Evolutionary conservation across 768 basidiomycete genomes (phyloP), one percentile per base, ranked within the genome.

Genomic region (Amanita rubescens): DNA sequence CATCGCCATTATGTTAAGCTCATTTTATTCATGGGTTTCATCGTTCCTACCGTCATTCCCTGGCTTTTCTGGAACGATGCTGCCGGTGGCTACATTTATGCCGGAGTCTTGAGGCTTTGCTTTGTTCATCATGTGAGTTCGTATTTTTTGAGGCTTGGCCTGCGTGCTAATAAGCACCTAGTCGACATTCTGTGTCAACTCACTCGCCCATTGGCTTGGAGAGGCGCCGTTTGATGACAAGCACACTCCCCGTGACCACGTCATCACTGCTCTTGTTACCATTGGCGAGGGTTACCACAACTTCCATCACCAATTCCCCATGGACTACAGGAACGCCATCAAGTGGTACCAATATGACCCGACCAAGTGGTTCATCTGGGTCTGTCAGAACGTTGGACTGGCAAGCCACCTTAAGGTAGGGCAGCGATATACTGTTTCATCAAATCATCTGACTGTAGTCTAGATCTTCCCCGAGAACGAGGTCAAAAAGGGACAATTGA

Each of bases 211-310:
- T 70, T 96, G 90, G 90, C 82, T 97, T 56, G 94, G 94, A 46
- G 92, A 93, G 56, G 73, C 87, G 7, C 90, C 92, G 20, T 95
- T 93, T 63, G 93, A 95, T 69, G 90, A 94, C 80, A 94, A 94
- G 73, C 90, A 94, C 69, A 88, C 90, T 8, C 93, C 94, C 15
- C 79, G 86, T 49, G 92, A 95, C 69, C 93, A 94, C 69, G 66
- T 93, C 56, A 65, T 94, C 65, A 94, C 93, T 27, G 94, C 94
- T 2, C 73, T 96, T 27, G 85, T 83, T 56, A 96, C 94, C 34
- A 85, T 94, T 62, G 94, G 94, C 51, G 94, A 97, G 69, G 94
- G 94, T 14, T 97, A 97, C 74, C 94, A 97, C 77, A 97, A 97
- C 71, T 95, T 95, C 81, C 94, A 97, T 73, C 94, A 97, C 57